Evolutionary conservation across 2,329 filamentous ascomycete genomes (phyloP).

Genomic region (Xylaria sp.): DNA sequence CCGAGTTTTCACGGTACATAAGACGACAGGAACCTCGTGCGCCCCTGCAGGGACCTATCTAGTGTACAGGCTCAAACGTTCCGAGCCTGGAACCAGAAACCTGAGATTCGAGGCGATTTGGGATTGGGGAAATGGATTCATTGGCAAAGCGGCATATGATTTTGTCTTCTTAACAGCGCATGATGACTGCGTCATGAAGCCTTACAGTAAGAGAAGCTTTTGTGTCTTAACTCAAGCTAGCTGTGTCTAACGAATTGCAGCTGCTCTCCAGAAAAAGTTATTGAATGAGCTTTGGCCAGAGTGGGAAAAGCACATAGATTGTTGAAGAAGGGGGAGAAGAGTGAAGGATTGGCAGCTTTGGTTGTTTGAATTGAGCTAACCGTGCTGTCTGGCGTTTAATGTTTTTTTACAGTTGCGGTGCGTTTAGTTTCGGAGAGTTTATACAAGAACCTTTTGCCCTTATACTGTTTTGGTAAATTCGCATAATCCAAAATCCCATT

Average conservation of each 20-base stretch:
- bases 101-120: slow-evolving; percentile 16
- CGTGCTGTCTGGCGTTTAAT: neutral
- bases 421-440: neutral
- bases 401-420: neutral
- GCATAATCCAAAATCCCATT: too few relatives aligned
- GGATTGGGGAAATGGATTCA: neutral
- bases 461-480: neutral
- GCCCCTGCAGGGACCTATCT: slow-evolving; percentile 17
- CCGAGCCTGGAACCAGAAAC: neutral
- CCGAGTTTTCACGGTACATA: slow-evolving; percentile 2
- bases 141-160: slow-evolving; percentile 4
- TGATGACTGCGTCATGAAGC: neutral
- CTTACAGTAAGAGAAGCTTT: slow-evolving; percentile 8
- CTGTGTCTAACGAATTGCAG: neutral
- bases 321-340: neutral
- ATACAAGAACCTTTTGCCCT: neutral
- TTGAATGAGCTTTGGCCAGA: slow-evolving; percentile 14
- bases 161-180: neutral
- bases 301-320: neutral
- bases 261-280: slow-evolving; percentile 1
- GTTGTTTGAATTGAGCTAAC: too few relatives aligned
- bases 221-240: neutral
- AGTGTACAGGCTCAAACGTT: slow-evolving; percentile 1
- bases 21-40: neutral
- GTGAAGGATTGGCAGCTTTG: too few relatives aligned